Evolutionary conservation across 2,329 filamentous ascomycete species (phyloP).

Genomic region (Leptoxyphium fumago): DNA sequence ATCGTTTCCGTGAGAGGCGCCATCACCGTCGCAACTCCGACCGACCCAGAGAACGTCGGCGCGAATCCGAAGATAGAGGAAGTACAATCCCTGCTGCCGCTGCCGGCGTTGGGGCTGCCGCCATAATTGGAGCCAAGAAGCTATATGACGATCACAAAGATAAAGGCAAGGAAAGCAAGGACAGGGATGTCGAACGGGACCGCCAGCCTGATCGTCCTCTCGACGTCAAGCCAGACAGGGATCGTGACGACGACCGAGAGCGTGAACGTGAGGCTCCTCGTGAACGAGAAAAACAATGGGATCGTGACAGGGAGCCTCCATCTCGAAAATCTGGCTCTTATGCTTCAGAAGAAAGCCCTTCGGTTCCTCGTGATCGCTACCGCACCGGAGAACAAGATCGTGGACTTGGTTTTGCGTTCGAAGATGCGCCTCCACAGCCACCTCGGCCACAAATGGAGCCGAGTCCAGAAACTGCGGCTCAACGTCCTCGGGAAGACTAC

Average conservation of each 20-base stretch:
- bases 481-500: background rate
- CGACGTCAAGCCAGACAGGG: constrained; percentile 6
- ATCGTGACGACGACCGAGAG: constrained; percentile 1
- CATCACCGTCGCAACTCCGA: background rate
- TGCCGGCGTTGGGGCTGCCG: background rate
- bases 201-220: constrained; percentile 6
- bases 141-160: constrained; percentile 4
- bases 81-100: background rate
- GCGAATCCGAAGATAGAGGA: background rate
- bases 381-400: constrained; percentile 13
- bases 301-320: constrained; percentile 3
- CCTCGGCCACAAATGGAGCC: background rate
- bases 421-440: constrained; percentile 11
- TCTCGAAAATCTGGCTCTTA: background rate
- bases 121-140: background rate
- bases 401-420: constrained; percentile 20
- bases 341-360: background rate
- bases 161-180: constrained; percentile 2
- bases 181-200: background rate
- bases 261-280: constrained; percentile 4
- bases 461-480: constrained; percentile 1
- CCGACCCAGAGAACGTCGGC: background rate
- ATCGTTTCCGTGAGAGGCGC: background rate
- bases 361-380: constrained; percentile 10
- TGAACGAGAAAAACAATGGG: constrained; percentile 6